Evolutionary conservation across 2,329 filamentous ascomycete species (phyloP).

Genomic region (Stagonosporopsis cucurbitacearum): DNA sequence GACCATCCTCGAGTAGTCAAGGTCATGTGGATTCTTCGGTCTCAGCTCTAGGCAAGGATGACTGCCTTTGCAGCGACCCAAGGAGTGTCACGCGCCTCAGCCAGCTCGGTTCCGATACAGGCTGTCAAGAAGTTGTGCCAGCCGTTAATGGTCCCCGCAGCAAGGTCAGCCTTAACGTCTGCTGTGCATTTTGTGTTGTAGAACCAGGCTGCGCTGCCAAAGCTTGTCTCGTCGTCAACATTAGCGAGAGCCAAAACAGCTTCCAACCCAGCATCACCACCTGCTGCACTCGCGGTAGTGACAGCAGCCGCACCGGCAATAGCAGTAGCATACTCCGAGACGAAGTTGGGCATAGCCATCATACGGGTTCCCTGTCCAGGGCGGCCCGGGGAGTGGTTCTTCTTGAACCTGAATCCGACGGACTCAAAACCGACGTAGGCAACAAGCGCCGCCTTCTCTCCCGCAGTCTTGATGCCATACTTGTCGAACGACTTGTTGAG

Average conservation of each 20-base stretch:
- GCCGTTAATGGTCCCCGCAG: slow-evolving; percentile 55
- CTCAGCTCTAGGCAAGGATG: slow-evolving; percentile 15
- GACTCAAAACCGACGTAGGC: slow-evolving; percentile 76
- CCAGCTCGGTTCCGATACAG: slow-evolving; percentile 61
- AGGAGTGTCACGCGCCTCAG: slow-evolving; percentile 53
- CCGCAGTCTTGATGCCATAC: slow-evolving; percentile 62
- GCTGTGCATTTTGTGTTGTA: slow-evolving; percentile 60
- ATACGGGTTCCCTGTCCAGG: slow-evolving; percentile 75
- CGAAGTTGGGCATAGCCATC: slow-evolving; percentile 66
- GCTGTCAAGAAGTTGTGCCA: slow-evolving; percentile 61
- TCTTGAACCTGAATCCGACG: slow-evolving; percentile 72
- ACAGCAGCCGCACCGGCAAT: slow-evolving; percentile 47
- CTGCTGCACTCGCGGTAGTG: slow-evolving; percentile 40
- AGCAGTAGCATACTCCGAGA: slow-evolving; percentile 61
- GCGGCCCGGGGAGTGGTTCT: slow-evolving; percentile 66
- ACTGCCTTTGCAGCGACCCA: slow-evolving; percentile 55
- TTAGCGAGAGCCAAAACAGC: slow-evolving; percentile 61
- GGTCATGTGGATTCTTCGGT: too few species aligned
- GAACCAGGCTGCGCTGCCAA: slow-evolving; percentile 68
- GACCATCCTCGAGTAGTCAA: neutral
- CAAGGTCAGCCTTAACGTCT: slow-evolving; percentile 54
- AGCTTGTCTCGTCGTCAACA: slow-evolving; percentile 55
- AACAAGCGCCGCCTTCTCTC: slow-evolving; percentile 73
- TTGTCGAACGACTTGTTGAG: slow-evolving; percentile 63
- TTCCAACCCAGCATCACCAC: slow-evolving; percentile 43